Evolutionary conservation across 2,329 filamentous ascomycete species (phyloP).

Genomic region (Pseudovirgaria hyperparasitica): DNA sequence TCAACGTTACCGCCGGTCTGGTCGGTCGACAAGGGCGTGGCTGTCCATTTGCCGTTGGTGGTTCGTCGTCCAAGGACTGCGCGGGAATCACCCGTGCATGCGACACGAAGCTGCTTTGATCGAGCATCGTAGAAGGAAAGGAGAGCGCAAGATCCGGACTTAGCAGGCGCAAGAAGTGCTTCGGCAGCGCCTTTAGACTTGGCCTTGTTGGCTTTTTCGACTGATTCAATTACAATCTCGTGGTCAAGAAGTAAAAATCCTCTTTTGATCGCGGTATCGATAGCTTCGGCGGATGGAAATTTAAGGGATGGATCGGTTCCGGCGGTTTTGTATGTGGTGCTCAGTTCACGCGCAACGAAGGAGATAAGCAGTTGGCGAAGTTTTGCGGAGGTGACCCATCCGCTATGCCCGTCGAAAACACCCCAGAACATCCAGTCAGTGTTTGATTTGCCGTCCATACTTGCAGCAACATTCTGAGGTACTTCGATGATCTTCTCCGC

Average conservation of each 20-base stretch:
- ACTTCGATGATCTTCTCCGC: slow-evolving; percentile 96
- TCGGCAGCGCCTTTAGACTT: slow-evolving; percentile 85
- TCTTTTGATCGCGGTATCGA: slow-evolving; percentile 84
- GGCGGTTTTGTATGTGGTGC: slow-evolving; percentile 75
- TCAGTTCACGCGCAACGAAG: slow-evolving; percentile 86
- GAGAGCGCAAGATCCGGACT: slow-evolving; percentile 94
- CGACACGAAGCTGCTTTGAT: slow-evolving; percentile 79
- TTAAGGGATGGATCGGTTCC: slow-evolving; percentile 41
- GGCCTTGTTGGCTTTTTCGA: slow-evolving; percentile 78
- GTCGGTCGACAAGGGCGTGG: slow-evolving; percentile 78
- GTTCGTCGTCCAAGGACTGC: slow-evolving; percentile 78
- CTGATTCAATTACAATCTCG: slow-evolving; percentile 88
- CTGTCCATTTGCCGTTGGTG: slow-evolving; percentile 77
- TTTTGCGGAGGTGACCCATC: slow-evolving; percentile 97
- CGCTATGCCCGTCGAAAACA: slow-evolving; percentile 94
- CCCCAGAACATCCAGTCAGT: slow-evolving; percentile 99
- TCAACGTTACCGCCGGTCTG: slow-evolving; percentile 84
- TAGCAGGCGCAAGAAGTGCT: slow-evolving; percentile 78
- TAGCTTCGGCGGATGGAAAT: slow-evolving; percentile 63
- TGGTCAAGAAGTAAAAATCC: slow-evolving; percentile 82
- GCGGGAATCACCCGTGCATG: slow-evolving; percentile 91
- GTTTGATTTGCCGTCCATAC: slow-evolving; percentile 41
- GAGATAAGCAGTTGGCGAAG: slow-evolving; percentile 83
- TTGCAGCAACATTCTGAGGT: slow-evolving; percentile 45
- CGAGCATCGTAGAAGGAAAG: slow-evolving; percentile 91